Percentiles rank a stretch among this genome's conserved stretches.
Evolutionary conservation across 208 protist species (phyloP).

Genomic region (Leishmania amazonensis): DNA sequence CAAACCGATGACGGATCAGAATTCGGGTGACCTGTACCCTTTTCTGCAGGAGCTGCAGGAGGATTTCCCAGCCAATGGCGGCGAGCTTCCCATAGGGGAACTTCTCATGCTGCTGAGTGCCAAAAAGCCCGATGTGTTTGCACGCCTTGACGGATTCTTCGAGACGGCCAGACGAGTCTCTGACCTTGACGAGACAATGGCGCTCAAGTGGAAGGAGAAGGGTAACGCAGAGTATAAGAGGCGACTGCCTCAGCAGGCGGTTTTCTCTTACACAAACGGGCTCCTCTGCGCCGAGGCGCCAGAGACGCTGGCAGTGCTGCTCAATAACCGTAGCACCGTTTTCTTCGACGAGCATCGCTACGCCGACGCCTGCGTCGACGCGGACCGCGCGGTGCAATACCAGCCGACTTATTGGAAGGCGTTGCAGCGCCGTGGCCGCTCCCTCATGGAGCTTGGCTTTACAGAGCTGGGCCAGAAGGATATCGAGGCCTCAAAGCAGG

Average conservation of each 20-base stretch:
- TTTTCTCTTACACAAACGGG: conserved; percentile 76
- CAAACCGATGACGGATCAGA: conserved; percentile 35
- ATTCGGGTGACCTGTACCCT: conserved; percentile 46
- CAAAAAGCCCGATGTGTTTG: conserved; percentile 39
- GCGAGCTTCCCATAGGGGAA: conserved; percentile 54
- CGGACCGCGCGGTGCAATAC: conserved; percentile 50
- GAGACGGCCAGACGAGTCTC: conserved; percentile 32
- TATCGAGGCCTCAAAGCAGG: conserved; percentile 48
- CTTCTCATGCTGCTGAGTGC: conserved; percentile 38
- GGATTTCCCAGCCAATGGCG: conserved; percentile 34
- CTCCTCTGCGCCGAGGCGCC: conserved; percentile 70
- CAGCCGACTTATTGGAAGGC: conserved; percentile 76
- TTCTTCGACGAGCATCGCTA: conserved; percentile 61
- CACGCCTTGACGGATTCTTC: conserved; percentile 41
- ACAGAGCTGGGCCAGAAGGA: conserved; percentile 51
- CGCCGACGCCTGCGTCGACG: conserved; percentile 70
- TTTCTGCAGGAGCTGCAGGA: conserved; percentile 42
- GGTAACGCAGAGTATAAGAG: conserved; percentile 66
- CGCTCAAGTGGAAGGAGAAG: conserved; percentile 79
- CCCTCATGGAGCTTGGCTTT: conserved; percentile 73
- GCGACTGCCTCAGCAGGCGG: conserved; percentile 43
- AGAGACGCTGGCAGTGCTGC: conserved; percentile 62
- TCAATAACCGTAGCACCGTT: conserved; percentile 80
- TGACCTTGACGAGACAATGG: conserved; percentile 53
- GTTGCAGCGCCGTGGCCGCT: conserved; percentile 64